phyloP scores from a whole-genome alignment of 1,284 basidiomycete species.

The Cutaneotrichosporon dermatis region DNA sequence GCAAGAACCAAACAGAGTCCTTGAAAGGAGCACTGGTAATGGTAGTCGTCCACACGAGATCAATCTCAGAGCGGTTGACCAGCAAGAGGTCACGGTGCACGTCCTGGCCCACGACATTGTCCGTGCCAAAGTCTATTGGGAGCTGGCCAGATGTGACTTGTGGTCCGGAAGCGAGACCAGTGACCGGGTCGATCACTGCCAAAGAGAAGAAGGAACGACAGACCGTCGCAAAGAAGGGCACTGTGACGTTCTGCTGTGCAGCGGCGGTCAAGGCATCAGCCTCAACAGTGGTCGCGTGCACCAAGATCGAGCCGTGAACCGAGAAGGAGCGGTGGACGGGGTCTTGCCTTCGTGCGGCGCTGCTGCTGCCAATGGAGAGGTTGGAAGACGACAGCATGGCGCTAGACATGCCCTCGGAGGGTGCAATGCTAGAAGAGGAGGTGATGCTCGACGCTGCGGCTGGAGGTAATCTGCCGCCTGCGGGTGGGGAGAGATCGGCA shows the following conservation, averaged over 20 bases:
- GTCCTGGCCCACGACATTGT: slow-evolving; percentile 36
- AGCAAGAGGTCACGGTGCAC: slow-evolving; percentile 44
- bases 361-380: slow-evolving; percentile 4
- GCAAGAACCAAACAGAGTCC: slow-evolving; percentile 43
- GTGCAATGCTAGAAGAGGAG: not conserved
- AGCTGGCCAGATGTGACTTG: slow-evolving; percentile 38
- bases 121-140: slow-evolving; percentile 40
- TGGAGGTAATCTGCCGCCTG: slow-evolving; percentile 9
- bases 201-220: slow-evolving; percentile 44
- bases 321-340: slow-evolving; percentile 41
- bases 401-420: not conserved
- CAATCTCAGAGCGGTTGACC: slow-evolving; percentile 47
- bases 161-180: slow-evolving; percentile 29
- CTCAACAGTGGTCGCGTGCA: slow-evolving; percentile 28
- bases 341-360: slow-evolving; percentile 18
- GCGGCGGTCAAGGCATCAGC: slow-evolving; percentile 1
- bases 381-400: slow-evolving; percentile 4
- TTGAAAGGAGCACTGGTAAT: slow-evolving; percentile 39
- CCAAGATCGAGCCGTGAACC: slow-evolving; percentile 41
- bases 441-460: not conserved
- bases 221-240: slow-evolving; percentile 46
- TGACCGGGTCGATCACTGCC: slow-evolving; percentile 36
- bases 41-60: slow-evolving; percentile 41
- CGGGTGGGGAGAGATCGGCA: slow-evolving; percentile 11
- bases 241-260: slow-evolving; percentile 25